Evolutionary conservation across 2,329 filamentous ascomycete genomes (phyloP).

Genomic region (Trichothecium sympodiale): DNA sequence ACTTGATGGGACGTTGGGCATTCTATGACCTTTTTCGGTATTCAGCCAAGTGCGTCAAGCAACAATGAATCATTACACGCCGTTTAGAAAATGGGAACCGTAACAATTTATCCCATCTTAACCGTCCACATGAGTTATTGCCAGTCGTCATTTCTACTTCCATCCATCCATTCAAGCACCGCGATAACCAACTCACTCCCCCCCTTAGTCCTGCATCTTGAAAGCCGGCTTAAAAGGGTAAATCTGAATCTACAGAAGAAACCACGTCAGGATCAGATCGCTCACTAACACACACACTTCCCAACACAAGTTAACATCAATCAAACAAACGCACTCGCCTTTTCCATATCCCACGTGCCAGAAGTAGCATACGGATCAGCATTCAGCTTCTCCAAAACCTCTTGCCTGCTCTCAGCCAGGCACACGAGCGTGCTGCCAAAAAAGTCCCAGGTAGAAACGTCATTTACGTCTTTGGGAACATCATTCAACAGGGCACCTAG

Average conservation of each 20-base stretch:
- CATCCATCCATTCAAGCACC: too few species aligned
- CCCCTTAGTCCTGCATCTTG: conserved; percentile 5
- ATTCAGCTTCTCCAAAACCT: conserved; percentile 54
- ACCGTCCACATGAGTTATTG: too few species aligned
- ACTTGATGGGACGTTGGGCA: too few species aligned
- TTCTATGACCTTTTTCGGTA: too few species aligned
- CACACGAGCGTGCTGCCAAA: conserved; percentile 62
- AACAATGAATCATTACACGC: not conserved
- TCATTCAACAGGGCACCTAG: conserved; percentile 58
- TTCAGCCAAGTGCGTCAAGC: too few species aligned
- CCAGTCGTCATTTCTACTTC: too few species aligned
- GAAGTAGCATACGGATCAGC: conserved; percentile 60
- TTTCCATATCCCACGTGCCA: conserved; percentile 74
- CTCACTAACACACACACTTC: too few species aligned
- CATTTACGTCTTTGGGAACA: conserved; percentile 47
- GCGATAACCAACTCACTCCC: too few species aligned
- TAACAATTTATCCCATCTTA: too few species aligned
- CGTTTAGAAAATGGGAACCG: too few species aligned
- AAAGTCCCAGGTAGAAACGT: conserved; percentile 51
- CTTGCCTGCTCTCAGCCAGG: conserved; percentile 55
- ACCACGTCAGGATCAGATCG: too few species aligned
- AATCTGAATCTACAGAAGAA: conserved; percentile 33
- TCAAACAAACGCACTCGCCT: conserved; percentile 29
- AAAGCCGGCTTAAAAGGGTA: conserved; percentile 36
- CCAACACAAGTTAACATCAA: too few species aligned